Evolutionary conservation across 2,329 filamentous ascomycete genomes (phyloP).

Genomic region (Trichoderma sp.): DNA sequence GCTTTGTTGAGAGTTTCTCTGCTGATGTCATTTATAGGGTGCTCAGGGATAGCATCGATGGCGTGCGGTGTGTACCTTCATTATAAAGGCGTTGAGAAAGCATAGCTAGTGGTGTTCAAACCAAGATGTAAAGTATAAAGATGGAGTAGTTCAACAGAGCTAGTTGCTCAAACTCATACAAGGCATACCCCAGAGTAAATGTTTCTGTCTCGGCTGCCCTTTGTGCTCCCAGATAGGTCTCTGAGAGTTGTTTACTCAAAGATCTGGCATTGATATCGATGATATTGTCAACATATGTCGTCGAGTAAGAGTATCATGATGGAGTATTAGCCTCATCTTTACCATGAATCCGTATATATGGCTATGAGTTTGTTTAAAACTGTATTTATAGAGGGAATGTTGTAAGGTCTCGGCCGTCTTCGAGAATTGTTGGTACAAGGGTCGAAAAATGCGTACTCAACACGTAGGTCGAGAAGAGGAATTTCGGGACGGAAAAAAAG

Average conservation of each 20-base stretch:
- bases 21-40: not conserved
- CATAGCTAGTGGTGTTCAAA: not conserved
- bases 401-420: too few relatives aligned
- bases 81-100: not conserved
- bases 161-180: not conserved
- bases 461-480: not conserved
- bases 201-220: not conserved
- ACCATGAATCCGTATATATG: too few relatives aligned
- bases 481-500: not conserved
- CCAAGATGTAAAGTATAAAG: not conserved
- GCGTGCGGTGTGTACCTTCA: not conserved
- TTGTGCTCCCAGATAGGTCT: not conserved
- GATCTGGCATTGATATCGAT: not conserved
- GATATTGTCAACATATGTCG: not conserved
- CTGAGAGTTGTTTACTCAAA: not conserved
- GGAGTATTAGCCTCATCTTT: too few relatives aligned
- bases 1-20: not conserved
- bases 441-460: not conserved
- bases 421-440: too few relatives aligned
- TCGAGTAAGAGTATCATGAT: too few relatives aligned
- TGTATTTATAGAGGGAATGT: too few relatives aligned
- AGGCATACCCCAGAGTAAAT: not conserved
- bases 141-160: not conserved
- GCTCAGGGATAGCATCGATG: not conserved
- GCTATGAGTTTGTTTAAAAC: too few relatives aligned